phyloP scores from a whole-genome alignment of 2,329 filamentous ascomycete species.

The Harringtonia lauricola region DNA sequence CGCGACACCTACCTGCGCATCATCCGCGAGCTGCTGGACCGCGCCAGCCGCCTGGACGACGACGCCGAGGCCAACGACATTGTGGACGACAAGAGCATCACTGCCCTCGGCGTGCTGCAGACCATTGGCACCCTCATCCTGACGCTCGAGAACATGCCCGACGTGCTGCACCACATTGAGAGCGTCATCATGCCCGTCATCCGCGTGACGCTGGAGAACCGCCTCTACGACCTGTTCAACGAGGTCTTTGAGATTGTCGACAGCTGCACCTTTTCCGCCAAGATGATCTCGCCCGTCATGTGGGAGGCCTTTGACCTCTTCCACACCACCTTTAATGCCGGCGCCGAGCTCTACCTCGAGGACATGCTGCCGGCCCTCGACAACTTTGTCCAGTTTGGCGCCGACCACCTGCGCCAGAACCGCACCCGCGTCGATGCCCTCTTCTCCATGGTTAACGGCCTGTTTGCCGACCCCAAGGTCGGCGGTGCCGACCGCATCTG shows the following conservation, averaged over 20 bases:
- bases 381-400: constrained; percentile 94
- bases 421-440: constrained; percentile 79
- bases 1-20: constrained; percentile 94
- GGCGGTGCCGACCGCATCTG: constrained; percentile 92
- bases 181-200: constrained; percentile 96
- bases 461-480: constrained; percentile 87
- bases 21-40: constrained; percentile 80
- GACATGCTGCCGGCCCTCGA: constrained; percentile 97
- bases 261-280: constrained; percentile 96
- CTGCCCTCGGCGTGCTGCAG: constrained; percentile 87
- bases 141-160: constrained; percentile 91
- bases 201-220: constrained; percentile 91
- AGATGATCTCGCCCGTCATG: constrained; percentile 92
- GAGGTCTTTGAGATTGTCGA: constrained; percentile 99
- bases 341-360: constrained; percentile 92
- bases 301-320: constrained; percentile 98
- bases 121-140: constrained; percentile 96
- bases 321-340: constrained; percentile 92
- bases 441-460: constrained; percentile 87
- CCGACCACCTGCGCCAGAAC: constrained; percentile 68
- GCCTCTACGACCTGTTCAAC: constrained; percentile 95
- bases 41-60: constrained; percentile 66
- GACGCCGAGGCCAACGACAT: constrained; percentile 82
- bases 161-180: constrained; percentile 89
- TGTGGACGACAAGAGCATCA: constrained; percentile 96